Evolutionary conservation across 345 rosid species (phyloP).

Genomic region (Kernera saxatilis): DNA sequence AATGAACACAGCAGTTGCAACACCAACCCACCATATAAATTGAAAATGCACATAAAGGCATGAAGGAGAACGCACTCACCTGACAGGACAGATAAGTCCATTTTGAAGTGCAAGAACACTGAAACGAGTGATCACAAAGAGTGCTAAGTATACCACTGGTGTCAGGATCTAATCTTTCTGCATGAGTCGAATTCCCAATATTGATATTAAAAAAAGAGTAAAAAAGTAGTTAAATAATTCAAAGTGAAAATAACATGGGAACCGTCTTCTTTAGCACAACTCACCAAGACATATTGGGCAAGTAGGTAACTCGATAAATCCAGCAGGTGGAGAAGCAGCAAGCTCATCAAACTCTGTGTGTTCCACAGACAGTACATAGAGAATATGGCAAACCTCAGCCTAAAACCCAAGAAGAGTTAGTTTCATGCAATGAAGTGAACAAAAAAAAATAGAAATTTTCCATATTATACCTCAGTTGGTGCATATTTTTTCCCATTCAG

Average conservation of each 20-base stretch:
- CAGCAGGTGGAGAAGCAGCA: slow-evolving; percentile 58
- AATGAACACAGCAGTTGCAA: background rate
- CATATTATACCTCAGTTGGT: slow-evolving; percentile 60
- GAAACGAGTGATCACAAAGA: slow-evolving; percentile 92
- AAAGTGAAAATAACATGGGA: background rate
- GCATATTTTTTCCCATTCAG: slow-evolving; percentile 69
- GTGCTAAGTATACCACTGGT: slow-evolving; percentile 83
- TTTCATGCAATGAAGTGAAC: background rate
- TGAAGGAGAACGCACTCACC: slow-evolving; percentile 37
- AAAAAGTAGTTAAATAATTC: no score
- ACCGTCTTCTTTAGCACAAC: slow-evolving; percentile 5
- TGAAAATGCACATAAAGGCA: background rate
- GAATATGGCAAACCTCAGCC: slow-evolving; percentile 90
- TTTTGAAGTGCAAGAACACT: slow-evolving; percentile 84
- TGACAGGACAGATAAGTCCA: slow-evolving; percentile 94
- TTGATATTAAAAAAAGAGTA: background rate
- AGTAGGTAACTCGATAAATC: slow-evolving; percentile 77
- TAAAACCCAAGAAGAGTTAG: slow-evolving; percentile 19
- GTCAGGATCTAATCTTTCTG: slow-evolving; percentile 93
- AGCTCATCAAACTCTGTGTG: slow-evolving; percentile 56
- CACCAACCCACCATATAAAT: background rate
- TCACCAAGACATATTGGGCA: slow-evolving; percentile 90
- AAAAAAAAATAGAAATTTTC: background rate
- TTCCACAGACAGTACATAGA: slow-evolving; percentile 58
- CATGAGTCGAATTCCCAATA: background rate